Evolutionary conservation across 805 yeast genomes (phyloP).

Genomic region (Candida ipomoeae): DNA sequence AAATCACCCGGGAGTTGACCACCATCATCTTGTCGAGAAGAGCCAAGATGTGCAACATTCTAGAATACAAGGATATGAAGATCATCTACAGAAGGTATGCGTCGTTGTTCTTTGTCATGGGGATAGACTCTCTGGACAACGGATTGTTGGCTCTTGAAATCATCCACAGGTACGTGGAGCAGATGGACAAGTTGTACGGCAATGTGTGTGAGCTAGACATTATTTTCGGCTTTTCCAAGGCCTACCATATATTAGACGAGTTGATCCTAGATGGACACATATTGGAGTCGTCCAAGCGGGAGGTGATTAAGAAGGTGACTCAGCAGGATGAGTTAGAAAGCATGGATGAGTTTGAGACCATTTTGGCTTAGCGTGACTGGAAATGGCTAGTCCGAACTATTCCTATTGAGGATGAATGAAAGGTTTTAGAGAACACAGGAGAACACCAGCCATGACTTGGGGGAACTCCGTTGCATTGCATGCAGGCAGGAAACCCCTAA

Average conservation of each 20-base stretch:
- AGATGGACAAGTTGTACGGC: constrained; percentile 93
- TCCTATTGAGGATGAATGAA: too few relatives aligned
- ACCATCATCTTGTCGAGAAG: constrained; percentile 80
- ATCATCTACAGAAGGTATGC: constrained; percentile 92
- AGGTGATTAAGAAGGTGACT: constrained; percentile 68
- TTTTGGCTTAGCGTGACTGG: constrained; percentile 25
- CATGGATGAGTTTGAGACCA: constrained; percentile 56
- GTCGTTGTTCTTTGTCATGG: constrained; percentile 83
- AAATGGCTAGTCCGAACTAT: neutral
- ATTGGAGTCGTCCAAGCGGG: constrained; percentile 77
- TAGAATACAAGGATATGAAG: constrained; percentile 81
- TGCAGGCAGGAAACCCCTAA: too few relatives aligned
- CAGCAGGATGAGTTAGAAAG: constrained; percentile 86
- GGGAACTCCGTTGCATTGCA: too few relatives aligned
- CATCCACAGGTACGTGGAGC: constrained; percentile 91
- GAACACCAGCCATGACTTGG: too few relatives aligned
- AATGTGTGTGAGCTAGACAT: constrained; percentile 96
- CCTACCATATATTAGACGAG: constrained; percentile 90
- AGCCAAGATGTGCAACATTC: constrained; percentile 91
- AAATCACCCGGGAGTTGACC: constrained; percentile 79
- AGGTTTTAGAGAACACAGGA: too few relatives aligned
- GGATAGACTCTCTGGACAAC: constrained; percentile 78
- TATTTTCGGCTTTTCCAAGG: constrained; percentile 91
- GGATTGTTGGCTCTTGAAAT: constrained; percentile 82
- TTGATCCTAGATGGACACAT: constrained; percentile 82